Evolutionary conservation across 169 alveolate species (phyloP).

Genomic region (Cyclospora cayetanensis): DNA sequence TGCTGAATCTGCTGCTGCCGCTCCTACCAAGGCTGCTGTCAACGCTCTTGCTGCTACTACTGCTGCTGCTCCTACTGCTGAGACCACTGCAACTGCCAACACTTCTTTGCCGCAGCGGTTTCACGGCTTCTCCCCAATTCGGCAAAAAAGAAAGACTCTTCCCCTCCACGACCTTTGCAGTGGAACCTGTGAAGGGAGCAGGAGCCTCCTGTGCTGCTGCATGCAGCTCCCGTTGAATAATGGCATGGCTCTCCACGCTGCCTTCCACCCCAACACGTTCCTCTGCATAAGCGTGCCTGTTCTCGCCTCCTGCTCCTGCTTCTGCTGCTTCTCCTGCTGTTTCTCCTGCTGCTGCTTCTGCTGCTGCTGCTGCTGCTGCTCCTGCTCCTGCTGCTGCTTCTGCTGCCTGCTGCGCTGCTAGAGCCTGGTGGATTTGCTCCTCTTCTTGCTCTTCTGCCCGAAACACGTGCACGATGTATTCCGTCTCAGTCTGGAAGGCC

Average conservation of each 20-base stretch:
- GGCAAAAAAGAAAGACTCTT: too few relatives aligned
- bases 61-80: neutral
- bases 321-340: neutral
- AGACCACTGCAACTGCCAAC: too few relatives aligned
- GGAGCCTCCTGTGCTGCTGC: too few relatives aligned
- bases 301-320: neutral
- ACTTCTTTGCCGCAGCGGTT: too few relatives aligned
- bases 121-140: too few relatives aligned
- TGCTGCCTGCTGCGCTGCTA: neutral
- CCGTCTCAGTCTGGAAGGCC: neutral
- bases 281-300: too few relatives aligned
- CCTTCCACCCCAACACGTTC: too few relatives aligned
- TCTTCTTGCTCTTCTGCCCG: neutral
- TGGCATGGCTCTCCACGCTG: too few relatives aligned
- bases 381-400: neutral
- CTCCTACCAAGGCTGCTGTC: neutral
- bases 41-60: neutral
- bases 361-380: neutral
- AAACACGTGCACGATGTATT: neutral
- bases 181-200: too few relatives aligned
- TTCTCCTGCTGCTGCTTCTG: neutral
- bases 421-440: neutral
- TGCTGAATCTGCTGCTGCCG: neutral
- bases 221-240: too few relatives aligned
- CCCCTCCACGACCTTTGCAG: too few relatives aligned